phyloP scores from a whole-genome alignment of 169 alveolate genomes.

The Plasmodium inui region DNA sequence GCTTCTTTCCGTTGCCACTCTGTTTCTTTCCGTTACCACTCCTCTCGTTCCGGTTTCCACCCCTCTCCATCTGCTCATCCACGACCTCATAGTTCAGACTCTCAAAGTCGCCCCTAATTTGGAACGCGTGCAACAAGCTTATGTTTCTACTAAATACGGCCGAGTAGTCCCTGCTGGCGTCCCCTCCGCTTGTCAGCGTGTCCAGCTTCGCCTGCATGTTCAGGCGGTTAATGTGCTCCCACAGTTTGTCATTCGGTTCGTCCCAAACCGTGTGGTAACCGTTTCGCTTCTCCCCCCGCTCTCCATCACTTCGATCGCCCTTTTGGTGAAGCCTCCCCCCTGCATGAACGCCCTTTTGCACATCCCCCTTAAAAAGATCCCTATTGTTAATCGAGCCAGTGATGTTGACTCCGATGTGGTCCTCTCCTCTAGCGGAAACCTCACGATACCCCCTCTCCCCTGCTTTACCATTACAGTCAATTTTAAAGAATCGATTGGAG shows the following conservation, averaged over 20 bases:
- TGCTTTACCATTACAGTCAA: background rate
- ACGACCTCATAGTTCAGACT: background rate
- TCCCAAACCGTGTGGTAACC: background rate
- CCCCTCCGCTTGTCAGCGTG: background rate
- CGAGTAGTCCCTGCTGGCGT: background rate
- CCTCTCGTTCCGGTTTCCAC: background rate
- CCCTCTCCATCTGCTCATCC: background rate
- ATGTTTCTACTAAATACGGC: background rate
- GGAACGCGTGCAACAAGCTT: slow-evolving; percentile 17
- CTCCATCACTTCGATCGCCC: background rate
- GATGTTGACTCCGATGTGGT: background rate
- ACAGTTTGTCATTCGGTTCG: background rate
- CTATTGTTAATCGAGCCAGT: background rate
- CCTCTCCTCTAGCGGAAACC: background rate
- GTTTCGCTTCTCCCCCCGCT: background rate
- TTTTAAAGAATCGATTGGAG: background rate
- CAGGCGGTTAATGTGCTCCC: slow-evolving; percentile 9
- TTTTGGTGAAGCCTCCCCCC: background rate
- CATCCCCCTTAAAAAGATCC: background rate
- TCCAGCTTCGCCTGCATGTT: background rate
- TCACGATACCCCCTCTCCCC: background rate
- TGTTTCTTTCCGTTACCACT: background rate
- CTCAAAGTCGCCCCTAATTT: slow-evolving; percentile 12
- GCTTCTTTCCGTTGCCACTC: background rate
- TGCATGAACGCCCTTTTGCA: background rate